Evolutionary conservation across 2,329 filamentous ascomycete species (phyloP), one percentile per base, ranked within the genome.

Genomic region (Pseudovirgaria hyperparasitica): DNA sequence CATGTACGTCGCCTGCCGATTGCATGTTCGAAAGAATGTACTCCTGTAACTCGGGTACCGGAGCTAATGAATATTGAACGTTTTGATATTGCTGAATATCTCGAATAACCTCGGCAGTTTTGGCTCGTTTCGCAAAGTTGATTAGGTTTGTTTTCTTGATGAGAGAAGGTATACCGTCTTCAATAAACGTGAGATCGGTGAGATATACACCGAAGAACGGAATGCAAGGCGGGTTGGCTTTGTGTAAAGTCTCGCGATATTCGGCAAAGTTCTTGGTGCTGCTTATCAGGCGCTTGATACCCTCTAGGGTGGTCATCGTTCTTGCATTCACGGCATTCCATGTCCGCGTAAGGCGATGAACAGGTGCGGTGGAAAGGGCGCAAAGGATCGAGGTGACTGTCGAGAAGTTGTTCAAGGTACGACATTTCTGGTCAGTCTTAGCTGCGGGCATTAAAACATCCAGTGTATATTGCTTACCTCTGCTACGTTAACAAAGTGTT

Each of bases 41-140:
- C 42, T 96, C 86, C 52, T 96, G 87, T 39, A 98, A 65, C 57
- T 96, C 90, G 2, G 76, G 71, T 10, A 98, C 87, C 1, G 85
- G 71, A 48, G 92, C 82, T 27, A 98, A 63, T 6, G 81, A 77
- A 52, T 96, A 98, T n/a, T 85, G 85, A 34, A 92, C 84, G 45
- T 93, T 94, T 54, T 98, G 90, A 52, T 94, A 98, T 52, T 96
- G 87, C 54, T 96, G 90, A 39, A 98, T 96, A 52, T 96, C 87
- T 36, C 86, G 82, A 44, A 98, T 98, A 22, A 98, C 90, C 52
- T 96, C 90, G 12, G 90, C 90, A 9, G 90, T 96, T 67, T 96
- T 98, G 29, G 85, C 82, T 27, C 90, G 79, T 66, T 98, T 98
- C 46, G 86, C 85, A 57, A 98, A 98, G 60, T 98, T 98, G 64